These are phyloP conservation scores for Lagenidium giganteum DNA, from an alignment of 352 stramenopile genomes.

Conservation along the genomic window DNA sequence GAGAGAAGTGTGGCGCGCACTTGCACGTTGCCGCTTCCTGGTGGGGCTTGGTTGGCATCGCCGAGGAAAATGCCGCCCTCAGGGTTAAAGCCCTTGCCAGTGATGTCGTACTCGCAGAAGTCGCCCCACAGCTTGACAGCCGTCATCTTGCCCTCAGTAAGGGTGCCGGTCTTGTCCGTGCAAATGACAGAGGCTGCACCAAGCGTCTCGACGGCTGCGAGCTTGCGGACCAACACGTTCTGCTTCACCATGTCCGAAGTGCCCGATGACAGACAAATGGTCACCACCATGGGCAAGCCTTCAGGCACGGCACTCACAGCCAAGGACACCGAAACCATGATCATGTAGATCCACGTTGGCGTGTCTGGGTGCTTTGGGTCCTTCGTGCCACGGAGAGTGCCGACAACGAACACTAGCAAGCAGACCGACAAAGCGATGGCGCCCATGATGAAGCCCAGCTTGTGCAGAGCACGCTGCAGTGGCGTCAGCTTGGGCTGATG, in stretches of 20 bases:
- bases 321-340: constrained; percentile 93
- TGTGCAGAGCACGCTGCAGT: constrained; percentile 90
- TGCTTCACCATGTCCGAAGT: constrained; percentile 73
- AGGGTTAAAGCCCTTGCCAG: constrained; percentile 52
- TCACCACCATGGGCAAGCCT: constrained; percentile 78
- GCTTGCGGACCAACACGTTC: constrained; percentile 82
- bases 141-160: constrained; percentile 88
- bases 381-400: constrained; percentile 48
- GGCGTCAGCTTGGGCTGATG: constrained; percentile 81
- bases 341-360: constrained; percentile 87
- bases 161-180: constrained; percentile 94
- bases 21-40: constrained; percentile 37
- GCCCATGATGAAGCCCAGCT: constrained; percentile 90
- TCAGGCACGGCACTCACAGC: constrained; percentile 72
- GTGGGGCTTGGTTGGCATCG: constrained; percentile 29
- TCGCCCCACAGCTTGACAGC: constrained; percentile 73
- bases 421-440: constrained; percentile 78
- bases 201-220: constrained; percentile 80
- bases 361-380: constrained; percentile 67
- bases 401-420: constrained; percentile 89
- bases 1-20: constrained; percentile 55
- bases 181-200: constrained; percentile 91
- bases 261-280: constrained; percentile 67
- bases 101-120: constrained; percentile 64
- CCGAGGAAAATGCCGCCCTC: constrained; percentile 48